Percentiles rank a stretch among this genome's conserved stretches.
Conservation (phyloP, 371 early-diverging fungal genomes). For the Actinomortierella ambigua region DNA sequence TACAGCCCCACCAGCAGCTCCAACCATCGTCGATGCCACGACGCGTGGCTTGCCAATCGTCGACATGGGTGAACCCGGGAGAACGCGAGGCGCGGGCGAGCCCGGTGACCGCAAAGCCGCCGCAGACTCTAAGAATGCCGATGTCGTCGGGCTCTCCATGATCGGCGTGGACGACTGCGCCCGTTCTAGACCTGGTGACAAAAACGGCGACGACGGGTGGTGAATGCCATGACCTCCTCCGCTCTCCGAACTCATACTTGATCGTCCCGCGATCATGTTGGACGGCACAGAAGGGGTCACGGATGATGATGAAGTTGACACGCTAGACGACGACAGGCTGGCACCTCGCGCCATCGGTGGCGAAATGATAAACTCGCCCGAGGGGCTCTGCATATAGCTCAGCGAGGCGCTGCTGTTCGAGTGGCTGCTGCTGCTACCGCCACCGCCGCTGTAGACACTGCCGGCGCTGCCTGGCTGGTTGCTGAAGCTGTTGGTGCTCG, state of each 20-base stretch:
- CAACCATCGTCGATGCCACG: background rate
- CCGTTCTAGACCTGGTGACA: too few relatives aligned
- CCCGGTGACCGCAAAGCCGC: too few relatives aligned
- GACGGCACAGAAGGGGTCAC: too few relatives aligned
- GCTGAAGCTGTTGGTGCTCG: background rate
- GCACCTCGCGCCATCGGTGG: conserved; percentile 25
- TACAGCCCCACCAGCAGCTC: background rate
- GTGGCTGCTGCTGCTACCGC: background rate
- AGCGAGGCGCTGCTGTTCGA: background rate
- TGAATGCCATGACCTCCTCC: too few relatives aligned
- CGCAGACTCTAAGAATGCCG: too few relatives aligned
- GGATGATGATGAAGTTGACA: conserved; percentile 6
- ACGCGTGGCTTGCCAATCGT: conserved; percentile 4
- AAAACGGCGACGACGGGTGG: too few relatives aligned
- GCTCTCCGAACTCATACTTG: too few relatives aligned
- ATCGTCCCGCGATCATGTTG: too few relatives aligned
- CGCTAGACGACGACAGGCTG: conserved; percentile 22
- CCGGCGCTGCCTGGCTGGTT: background rate
- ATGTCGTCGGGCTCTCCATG: too few relatives aligned
- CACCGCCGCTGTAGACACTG: background rate
- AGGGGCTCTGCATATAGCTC: too few relatives aligned
- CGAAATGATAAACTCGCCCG: conserved; percentile 12
- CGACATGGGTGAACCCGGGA: background rate
- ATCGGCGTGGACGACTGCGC: too few relatives aligned
- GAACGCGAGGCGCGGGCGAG: too few relatives aligned